Evolutionary conservation across 176 grass and related monocot genomes (phyloP), one percentile per base, ranked within the genome.

Genomic region (Phragmites australis): DNA sequence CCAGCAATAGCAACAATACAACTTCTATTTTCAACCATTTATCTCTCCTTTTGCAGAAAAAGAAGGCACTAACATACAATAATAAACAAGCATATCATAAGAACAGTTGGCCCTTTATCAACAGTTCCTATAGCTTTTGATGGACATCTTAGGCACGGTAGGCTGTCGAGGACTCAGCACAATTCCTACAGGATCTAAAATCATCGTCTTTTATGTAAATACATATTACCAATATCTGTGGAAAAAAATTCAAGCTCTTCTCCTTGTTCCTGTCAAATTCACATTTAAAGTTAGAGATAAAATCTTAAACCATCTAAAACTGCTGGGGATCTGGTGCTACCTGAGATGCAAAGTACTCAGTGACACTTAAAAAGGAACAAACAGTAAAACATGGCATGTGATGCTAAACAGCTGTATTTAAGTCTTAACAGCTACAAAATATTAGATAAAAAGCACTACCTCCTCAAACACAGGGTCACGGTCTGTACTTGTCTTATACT

Each of bases 391-490:
- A 74, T 65, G 68, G 0, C 15, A 44, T 47, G 14, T 9, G 22
- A 68, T 56, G 21, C 29, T 59, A 48, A 77, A 69, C 42, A 42
- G 11, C 8, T 70, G 23, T 32, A 42, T 31, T 43, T 9, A 56
- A 69, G 41, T 14, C 17, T 14, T 61, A 16, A 62, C 2, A 79
- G 61, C 14, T 66, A 69, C 0, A 68, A 71, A 57, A 81, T 56
- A 57, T 65, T 64, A 23, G 31, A 70, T 27, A 52, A 70, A 76
- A 26, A 3, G 5, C 21, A 31, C 39, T 93, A 99, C 96, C 92
- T 94, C 96, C 46, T 93, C 88, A 89, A 95, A 95, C 51, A 93
- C 91, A 86, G 79, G 47, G 57, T 99, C 96, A 54, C 90, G 90
- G 63, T 95, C 84, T 68, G 91, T 95, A 82, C 90, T 99, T 74